Percentiles rank a stretch among this genome's conserved stretches.
Conservation (phyloP, 352 stramenopile species). For the Phytophthora aleatoria region DNA sequence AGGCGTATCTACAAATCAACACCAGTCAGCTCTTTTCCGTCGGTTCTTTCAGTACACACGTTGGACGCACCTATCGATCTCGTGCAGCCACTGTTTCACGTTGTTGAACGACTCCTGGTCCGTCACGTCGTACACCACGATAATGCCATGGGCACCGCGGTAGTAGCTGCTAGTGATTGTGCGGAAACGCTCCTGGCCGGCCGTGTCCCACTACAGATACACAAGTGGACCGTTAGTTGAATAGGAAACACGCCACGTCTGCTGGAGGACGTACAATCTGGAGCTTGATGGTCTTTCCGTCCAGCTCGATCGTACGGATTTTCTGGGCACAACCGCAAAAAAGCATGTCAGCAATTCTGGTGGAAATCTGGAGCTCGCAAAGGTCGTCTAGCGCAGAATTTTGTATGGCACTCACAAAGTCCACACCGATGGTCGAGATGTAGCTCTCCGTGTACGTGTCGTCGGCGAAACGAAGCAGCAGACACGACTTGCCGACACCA, state of each 20-base stretch:
- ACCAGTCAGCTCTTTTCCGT: slow-evolving; percentile 6
- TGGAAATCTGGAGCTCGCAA: not conserved
- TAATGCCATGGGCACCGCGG: slow-evolving; percentile 98
- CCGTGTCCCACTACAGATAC: slow-evolving; percentile 96
- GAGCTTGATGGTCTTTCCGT: slow-evolving; percentile 99
- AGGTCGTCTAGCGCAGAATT: not conserved
- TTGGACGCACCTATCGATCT: slow-evolving; percentile 75
- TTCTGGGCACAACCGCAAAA: slow-evolving; percentile 71
- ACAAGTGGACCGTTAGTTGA: slow-evolving; percentile 20
- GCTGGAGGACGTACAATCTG: slow-evolving; percentile 94
- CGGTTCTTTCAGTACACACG: not conserved
- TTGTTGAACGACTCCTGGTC: slow-evolving; percentile 98
- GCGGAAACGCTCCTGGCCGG: slow-evolving; percentile 99
- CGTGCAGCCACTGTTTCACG: slow-evolving; percentile 98
- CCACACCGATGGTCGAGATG: slow-evolving; percentile 99
- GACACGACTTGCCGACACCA: slow-evolving; percentile 98
- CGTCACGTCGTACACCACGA: slow-evolving; percentile 99
- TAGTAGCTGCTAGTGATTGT: slow-evolving; percentile 99
- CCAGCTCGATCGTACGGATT: slow-evolving; percentile 99
- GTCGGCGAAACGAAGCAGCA: slow-evolving; percentile 99
- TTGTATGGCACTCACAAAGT: slow-evolving; percentile 93
- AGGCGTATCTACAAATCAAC: slow-evolving; percentile 89
- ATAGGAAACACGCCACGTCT: not conserved
- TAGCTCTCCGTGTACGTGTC: slow-evolving; percentile 99
- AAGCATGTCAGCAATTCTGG: slow-evolving; percentile 26